phyloP scores from a whole-genome alignment of 1,284 basidiomycete species.

The Fomitopsis palustris region DNA sequence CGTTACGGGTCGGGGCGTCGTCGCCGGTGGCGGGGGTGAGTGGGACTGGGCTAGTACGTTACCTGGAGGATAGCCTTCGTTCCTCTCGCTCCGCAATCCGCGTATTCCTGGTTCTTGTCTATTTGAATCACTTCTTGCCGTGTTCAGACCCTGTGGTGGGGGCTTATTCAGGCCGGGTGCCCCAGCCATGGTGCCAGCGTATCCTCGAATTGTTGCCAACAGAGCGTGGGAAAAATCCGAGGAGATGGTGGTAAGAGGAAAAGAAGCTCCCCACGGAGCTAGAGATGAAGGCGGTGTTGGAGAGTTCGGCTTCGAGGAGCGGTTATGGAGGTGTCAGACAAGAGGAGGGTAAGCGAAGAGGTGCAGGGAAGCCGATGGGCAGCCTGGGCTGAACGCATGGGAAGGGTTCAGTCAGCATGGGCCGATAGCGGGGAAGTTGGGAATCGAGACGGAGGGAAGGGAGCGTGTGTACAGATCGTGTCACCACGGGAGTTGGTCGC shows the following conservation, averaged over 20 bases:
- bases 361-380: background rate
- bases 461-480: constrained; percentile 1
- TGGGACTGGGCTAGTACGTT: no score
- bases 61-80: no score
- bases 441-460: background rate
- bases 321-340: background rate
- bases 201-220: background rate
- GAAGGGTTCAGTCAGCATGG: constrained; percentile 16
- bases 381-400: constrained; percentile 3
- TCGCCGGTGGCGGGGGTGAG: background rate
- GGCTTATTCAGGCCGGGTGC: background rate
- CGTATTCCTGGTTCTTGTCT: background rate
- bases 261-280: background rate
- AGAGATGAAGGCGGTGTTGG: background rate
- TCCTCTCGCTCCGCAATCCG: background rate
- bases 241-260: background rate
- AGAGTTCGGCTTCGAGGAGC: background rate
- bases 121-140: background rate
- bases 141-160: background rate
- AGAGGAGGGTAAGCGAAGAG: background rate
- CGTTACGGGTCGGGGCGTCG: background rate
- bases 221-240: background rate
- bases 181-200: background rate
- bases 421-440: constrained; percentile 17
- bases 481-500: background rate